Evolutionary conservation across 352 stramenopile species (phyloP).

Genomic region (Discostella stelligera): DNA sequence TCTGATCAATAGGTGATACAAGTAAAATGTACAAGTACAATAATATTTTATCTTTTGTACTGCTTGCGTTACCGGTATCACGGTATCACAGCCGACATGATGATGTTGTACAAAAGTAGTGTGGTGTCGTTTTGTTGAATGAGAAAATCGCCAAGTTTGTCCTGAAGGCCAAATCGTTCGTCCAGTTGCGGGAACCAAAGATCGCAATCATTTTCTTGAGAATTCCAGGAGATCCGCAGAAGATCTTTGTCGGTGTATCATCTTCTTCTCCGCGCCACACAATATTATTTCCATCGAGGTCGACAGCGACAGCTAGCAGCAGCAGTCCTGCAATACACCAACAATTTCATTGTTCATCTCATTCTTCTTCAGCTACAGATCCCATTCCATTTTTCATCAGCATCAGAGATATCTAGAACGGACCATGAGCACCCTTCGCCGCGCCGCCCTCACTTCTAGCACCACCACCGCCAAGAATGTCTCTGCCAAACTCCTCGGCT

Average conservation of each 20-base stretch:
- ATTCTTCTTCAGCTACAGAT: too few species aligned
- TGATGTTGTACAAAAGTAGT: too few species aligned
- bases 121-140: too few species aligned
- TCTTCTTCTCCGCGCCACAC: too few species aligned
- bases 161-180: too few species aligned
- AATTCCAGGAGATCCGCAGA: constrained; percentile 7
- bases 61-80: too few species aligned
- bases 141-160: too few species aligned
- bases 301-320: neutral
- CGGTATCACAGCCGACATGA: too few species aligned
- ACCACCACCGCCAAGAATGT: constrained; percentile 20
- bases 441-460: neutral
- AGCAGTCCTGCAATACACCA: constrained; percentile 13
- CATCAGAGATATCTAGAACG: neutral
- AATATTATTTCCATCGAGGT: constrained; percentile 2
- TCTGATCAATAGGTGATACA: too few species aligned
- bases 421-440: constrained; percentile 19
- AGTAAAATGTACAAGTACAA: too few species aligned
- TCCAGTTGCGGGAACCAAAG: constrained; percentile 1
- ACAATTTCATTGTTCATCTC: neutral
- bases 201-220: constrained; percentile 3
- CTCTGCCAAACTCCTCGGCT: constrained; percentile 31
- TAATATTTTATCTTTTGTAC: too few species aligned
- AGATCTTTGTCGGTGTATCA: too few species aligned
- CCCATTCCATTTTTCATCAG: neutral